Conservation (phyloP, 2,329 filamentous ascomycete species). For the Westerdykella aurantiaca region DNA sequence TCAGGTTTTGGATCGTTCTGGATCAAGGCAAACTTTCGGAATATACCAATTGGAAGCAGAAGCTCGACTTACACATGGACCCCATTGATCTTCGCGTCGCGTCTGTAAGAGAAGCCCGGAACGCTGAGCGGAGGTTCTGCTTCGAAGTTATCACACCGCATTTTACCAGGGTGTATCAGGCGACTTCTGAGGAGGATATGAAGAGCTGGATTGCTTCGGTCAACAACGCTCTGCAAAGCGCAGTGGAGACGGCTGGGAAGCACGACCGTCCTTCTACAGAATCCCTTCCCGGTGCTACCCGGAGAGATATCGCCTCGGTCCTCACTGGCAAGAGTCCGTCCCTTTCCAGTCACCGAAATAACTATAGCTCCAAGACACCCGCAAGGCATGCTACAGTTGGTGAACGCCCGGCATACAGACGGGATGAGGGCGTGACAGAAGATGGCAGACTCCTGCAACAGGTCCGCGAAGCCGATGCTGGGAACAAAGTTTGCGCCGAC, state of each 20-base stretch:
- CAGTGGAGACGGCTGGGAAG: conserved; percentile 72
- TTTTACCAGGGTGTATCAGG: conserved; percentile 93
- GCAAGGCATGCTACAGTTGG: conserved; percentile 86
- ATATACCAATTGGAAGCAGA: conserved; percentile 99
- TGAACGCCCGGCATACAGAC: conserved; percentile 68
- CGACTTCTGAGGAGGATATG: conserved; percentile 97
- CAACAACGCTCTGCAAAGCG: conserved; percentile 94
- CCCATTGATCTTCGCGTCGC: conserved; percentile 96
- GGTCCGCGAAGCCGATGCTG: conserved; percentile 83
- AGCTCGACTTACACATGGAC: conserved; percentile 92
- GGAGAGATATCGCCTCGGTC: conserved; percentile 86
- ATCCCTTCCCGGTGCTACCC: conserved; percentile 53
- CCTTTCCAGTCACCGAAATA: conserved; percentile 53
- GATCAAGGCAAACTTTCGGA: conserved; percentile 96
- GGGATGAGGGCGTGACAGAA: conserved; percentile 70
- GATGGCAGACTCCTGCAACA: conserved; percentile 80
- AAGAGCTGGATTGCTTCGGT: conserved; percentile 92
- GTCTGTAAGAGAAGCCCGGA: conserved; percentile 90
- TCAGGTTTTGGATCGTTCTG: conserved; percentile 94
- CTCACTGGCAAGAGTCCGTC: conserved; percentile 87
- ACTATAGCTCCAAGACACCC: conserved; percentile 54
- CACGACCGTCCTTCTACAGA: conserved; percentile 45
- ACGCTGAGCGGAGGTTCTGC: conserved; percentile 90
- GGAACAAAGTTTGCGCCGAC: conserved; percentile 90
- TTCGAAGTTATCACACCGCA: conserved; percentile 98